Percentiles rank a stretch among this genome's conserved stretches.
Evolutionary conservation across 108 stramenopile species (phyloP).

Genomic region (Cyclotella kingstonii): DNA sequence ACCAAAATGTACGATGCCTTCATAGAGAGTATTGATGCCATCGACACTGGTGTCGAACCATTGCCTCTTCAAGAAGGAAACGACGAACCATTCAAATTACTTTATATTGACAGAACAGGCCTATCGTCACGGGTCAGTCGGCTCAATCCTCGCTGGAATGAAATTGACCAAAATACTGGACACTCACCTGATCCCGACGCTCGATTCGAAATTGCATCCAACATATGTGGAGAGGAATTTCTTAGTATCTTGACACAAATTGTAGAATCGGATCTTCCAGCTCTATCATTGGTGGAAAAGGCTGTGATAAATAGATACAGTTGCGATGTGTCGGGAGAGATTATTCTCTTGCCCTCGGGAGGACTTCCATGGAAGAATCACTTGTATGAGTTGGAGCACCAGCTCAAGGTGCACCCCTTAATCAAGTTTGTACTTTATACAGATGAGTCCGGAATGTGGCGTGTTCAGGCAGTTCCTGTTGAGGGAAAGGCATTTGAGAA

Average conservation of each 20-base stretch:
- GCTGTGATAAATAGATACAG: conserved; percentile 67
- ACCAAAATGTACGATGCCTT: conserved; percentile 83
- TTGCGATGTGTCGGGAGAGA: conserved; percentile 79
- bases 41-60: conserved; percentile 97
- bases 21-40: conserved; percentile 97
- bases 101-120: conserved; percentile 87
- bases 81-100: conserved; percentile 23
- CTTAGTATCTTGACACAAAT: conserved; percentile 65
- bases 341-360: conserved; percentile 69
- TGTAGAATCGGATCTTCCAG: conserved; percentile 92
- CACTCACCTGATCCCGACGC: conserved; percentile 68
- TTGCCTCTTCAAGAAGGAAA: conserved; percentile 34
- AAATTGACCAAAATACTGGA: conserved; percentile 40
- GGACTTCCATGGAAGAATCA: conserved; percentile 94
- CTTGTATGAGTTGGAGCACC: conserved; percentile 90
- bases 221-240: conserved; percentile 89
- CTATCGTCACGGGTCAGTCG: conserved; percentile 82
- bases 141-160: conserved; percentile 95
- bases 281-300: conserved; percentile 76
- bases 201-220: conserved; percentile 85
- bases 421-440: conserved; percentile 95
- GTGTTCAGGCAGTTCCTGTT: conserved; percentile 98
- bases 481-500: conserved; percentile 89
- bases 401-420: conserved; percentile 50
- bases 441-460: conserved; percentile 91